Evolutionary conservation across 2,329 filamentous ascomycete species (phyloP).

Genomic region (Penicillium sp.): DNA sequence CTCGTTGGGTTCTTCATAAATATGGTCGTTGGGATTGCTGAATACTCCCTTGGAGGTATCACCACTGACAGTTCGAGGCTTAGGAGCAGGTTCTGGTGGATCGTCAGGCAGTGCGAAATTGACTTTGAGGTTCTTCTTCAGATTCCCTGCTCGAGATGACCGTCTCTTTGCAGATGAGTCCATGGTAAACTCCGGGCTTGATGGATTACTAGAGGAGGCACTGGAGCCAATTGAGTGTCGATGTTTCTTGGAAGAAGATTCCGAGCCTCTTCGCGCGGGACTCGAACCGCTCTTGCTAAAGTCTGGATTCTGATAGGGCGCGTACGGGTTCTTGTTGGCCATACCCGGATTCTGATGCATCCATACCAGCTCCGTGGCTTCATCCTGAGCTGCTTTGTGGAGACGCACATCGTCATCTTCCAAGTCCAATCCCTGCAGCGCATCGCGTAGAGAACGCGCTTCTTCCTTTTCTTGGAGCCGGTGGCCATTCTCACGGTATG

Average conservation of each 20-base stretch:
- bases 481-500: constrained; percentile 56
- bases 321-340: constrained; percentile 50
- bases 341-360: constrained; percentile 59
- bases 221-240: constrained; percentile 19
- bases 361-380: constrained; percentile 65
- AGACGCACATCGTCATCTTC: constrained; percentile 55
- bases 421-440: constrained; percentile 60
- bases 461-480: constrained; percentile 61
- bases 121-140: constrained; percentile 40
- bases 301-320: constrained; percentile 48
- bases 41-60: constrained; percentile 53
- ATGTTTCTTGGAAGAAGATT: constrained; percentile 10
- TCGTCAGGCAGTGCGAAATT: constrained; percentile 36
- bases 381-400: constrained; percentile 59
- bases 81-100: constrained; percentile 12
- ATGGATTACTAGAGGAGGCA: constrained; percentile 18
- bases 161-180: constrained; percentile 9
- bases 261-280: constrained; percentile 24
- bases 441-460: constrained; percentile 55
- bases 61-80: constrained; percentile 34
- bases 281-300: constrained; percentile 44
- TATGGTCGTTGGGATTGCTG: constrained; percentile 60
- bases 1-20: constrained; percentile 83
- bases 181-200: constrained; percentile 19
- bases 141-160: constrained; percentile 23